Percentiles rank a stretch among this genome's conserved stretches.
These are phyloP conservation scores for Lecanicillium sp. DNA, from an alignment of 2,329 filamentous ascomycete species.

Conservation along the genomic window DNA sequence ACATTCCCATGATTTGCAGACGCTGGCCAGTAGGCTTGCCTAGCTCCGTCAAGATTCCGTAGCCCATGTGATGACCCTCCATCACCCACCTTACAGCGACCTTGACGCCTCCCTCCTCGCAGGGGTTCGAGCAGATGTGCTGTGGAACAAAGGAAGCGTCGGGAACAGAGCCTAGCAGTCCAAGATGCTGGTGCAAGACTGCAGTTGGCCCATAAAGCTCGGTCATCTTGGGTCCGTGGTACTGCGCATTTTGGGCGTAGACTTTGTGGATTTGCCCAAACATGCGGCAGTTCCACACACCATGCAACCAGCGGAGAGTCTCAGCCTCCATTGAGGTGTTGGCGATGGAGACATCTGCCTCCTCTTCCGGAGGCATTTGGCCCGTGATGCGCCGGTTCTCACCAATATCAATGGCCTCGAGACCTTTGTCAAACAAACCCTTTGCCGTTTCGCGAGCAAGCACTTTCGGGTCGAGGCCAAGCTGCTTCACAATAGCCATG, in stretches of 20 bases:
- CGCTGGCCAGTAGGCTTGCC: slow-evolving; percentile 3
- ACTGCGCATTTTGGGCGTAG: slow-evolving; percentile 3
- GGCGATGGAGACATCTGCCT: slow-evolving; percentile 1
- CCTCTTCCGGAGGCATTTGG: neutral
- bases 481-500: slow-evolving; percentile 5
- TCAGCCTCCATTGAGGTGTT: slow-evolving; percentile 4
- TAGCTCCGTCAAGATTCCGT: slow-evolving; percentile 2
- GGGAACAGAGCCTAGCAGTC: slow-evolving; percentile 4
- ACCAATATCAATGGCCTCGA: slow-evolving; percentile 5
- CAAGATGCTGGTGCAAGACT: slow-evolving; percentile 6
- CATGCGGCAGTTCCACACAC: slow-evolving; percentile 4
- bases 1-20: slow-evolving; percentile 8
- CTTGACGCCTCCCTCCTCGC: slow-evolving; percentile 4
- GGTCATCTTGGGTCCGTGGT: slow-evolving; percentile 5
- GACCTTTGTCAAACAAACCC: neutral
- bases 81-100: slow-evolving; percentile 5
- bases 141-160: slow-evolving; percentile 1
- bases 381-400: slow-evolving; percentile 4
- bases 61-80: slow-evolving; percentile 1
- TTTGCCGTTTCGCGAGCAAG: slow-evolving; percentile 1
- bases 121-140: slow-evolving; percentile 5
- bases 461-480: slow-evolving; percentile 1
- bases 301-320: slow-evolving; percentile 1
- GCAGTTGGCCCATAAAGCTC: slow-evolving; percentile 3
- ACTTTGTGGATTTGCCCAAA: slow-evolving; percentile 4